These are phyloP conservation scores for Nakaseomyces uthaithaninus DNA, from an alignment of 1,139 yeast species.

Conservation along the genomic window DNA sequence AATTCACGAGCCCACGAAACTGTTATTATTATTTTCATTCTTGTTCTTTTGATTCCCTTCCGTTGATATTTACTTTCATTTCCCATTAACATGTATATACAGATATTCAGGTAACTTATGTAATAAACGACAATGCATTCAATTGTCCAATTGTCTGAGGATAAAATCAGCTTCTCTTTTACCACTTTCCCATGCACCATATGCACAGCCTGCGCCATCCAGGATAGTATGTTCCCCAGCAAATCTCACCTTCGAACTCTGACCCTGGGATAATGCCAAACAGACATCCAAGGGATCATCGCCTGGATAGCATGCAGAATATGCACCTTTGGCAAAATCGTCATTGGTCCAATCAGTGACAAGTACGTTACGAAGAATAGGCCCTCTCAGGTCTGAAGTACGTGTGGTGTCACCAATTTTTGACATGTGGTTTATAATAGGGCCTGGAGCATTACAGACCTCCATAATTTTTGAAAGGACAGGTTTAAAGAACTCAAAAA, in stretches of 20 bases:
- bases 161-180: constrained; percentile 52
- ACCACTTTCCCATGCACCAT: constrained; percentile 71
- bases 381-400: constrained; percentile 16
- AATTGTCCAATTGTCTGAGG: not conserved
- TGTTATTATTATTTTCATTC: not conserved
- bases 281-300: constrained; percentile 59
- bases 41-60: not conserved
- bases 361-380: constrained; percentile 45
- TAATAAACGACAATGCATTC: not conserved
- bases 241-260: constrained; percentile 51
- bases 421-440: constrained; percentile 16
- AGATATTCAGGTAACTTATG: not conserved
- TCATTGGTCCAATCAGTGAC: constrained; percentile 65
- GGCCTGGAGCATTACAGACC: constrained; percentile 14
- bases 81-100: not conserved
- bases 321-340: constrained; percentile 65
- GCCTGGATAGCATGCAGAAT: constrained; percentile 57
- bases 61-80: not conserved
- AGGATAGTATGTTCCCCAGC: constrained; percentile 79
- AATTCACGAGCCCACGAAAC: not conserved
- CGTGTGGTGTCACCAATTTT: not conserved
- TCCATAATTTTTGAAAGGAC: constrained; percentile 30
- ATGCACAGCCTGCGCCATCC: constrained; percentile 81
- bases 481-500: constrained; percentile 42
- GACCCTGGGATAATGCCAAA: constrained; percentile 49